Evolutionary conservation across 2,329 filamentous ascomycete species (phyloP).

Genomic region (Incumbomyces lentus): DNA sequence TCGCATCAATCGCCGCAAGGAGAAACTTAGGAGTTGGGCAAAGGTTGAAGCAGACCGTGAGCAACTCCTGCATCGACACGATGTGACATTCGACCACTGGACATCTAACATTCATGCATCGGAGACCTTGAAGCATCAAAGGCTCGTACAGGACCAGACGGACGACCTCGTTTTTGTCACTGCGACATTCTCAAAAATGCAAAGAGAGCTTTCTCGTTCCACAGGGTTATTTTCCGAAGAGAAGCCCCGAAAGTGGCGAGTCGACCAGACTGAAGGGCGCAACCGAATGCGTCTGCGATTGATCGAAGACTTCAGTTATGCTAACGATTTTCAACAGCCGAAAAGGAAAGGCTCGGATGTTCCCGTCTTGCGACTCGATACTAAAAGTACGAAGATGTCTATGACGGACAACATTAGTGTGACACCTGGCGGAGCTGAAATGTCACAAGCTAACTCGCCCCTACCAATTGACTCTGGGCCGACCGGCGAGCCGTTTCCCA

Average conservation of each 20-base stretch:
- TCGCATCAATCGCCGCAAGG: conserved; percentile 64
- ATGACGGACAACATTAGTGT: conserved; percentile 33
- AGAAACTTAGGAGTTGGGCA: conserved; percentile 73
- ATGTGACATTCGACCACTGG: conserved; percentile 80
- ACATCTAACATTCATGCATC: conserved; percentile 90
- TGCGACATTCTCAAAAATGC: conserved; percentile 66
- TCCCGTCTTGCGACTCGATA: conserved; percentile 36
- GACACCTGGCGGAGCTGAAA: conserved; percentile 23
- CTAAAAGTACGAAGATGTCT: conserved; percentile 30
- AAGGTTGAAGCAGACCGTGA: conserved; percentile 57
- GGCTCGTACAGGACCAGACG: conserved; percentile 82
- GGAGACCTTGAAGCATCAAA: conserved; percentile 83
- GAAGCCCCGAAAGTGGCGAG: conserved; percentile 65
- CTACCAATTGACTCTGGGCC: conserved; percentile 6
- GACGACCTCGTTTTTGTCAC: conserved; percentile 74
- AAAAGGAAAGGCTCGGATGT: conserved; percentile 61
- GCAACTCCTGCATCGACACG: conserved; percentile 67
- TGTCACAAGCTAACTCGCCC: conserved; percentile 10
- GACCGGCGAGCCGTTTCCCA: conserved; percentile 21
- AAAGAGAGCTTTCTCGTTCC: conserved; percentile 65
- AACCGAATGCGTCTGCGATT: conserved; percentile 89
- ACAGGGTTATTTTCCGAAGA: conserved; percentile 68
- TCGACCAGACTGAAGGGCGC: conserved; percentile 89
- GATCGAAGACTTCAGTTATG: conserved; percentile 52
- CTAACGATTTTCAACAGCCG: conserved; percentile 56